These are phyloP conservation scores for Cryptococcus sp. DNA, from an alignment of 1,284 basidiomycete species.

Conservation along the genomic window DNA sequence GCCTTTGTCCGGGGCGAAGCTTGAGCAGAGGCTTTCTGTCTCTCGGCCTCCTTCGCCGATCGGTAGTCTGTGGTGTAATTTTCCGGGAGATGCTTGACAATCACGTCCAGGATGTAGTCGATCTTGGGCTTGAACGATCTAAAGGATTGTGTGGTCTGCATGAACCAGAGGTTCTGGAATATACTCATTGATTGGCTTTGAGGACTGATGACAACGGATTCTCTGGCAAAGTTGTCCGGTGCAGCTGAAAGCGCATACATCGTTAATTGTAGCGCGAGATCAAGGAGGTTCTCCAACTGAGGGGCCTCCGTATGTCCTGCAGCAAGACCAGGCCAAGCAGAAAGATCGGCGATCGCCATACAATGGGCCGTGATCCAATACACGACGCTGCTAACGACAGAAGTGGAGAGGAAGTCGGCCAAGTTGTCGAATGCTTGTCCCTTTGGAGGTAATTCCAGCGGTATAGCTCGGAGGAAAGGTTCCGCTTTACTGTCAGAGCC, in stretches of 20 bases:
- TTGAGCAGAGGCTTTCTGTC: constrained; percentile 56
- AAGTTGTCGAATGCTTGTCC: constrained; percentile 30
- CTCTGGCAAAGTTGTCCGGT: constrained; percentile 58
- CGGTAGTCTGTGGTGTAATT: constrained; percentile 52
- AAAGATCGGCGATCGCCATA: constrained; percentile 27
- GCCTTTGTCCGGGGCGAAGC: constrained; percentile 23
- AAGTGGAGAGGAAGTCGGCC: constrained; percentile 29
- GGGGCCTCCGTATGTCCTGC: constrained; percentile 21
- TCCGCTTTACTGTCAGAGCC: constrained; percentile 53
- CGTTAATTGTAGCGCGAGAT: constrained; percentile 77
- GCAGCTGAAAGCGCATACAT: constrained; percentile 76
- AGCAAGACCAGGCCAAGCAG: constrained; percentile 20
- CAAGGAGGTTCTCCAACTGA: constrained; percentile 59
- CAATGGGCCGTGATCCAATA: constrained; percentile 36
- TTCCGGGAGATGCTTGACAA: constrained; percentile 53
- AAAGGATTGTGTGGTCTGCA: constrained; percentile 71
- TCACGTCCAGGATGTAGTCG: constrained; percentile 66
- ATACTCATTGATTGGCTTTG: constrained; percentile 53
- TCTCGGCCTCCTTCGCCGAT: constrained; percentile 43
- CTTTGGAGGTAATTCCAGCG: constrained; percentile 55
- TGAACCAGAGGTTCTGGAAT: constrained; percentile 59
- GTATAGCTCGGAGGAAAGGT: constrained; percentile 69
- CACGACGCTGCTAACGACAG: constrained; percentile 28
- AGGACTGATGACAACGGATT: constrained; percentile 56
- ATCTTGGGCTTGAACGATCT: constrained; percentile 65